A percentile compares a stretch with the other conserved stretches of the same genome.
Conservation (phyloP, 1,284 basidiomycete genomes). For the Lignosus rhinocerotis region DNA sequence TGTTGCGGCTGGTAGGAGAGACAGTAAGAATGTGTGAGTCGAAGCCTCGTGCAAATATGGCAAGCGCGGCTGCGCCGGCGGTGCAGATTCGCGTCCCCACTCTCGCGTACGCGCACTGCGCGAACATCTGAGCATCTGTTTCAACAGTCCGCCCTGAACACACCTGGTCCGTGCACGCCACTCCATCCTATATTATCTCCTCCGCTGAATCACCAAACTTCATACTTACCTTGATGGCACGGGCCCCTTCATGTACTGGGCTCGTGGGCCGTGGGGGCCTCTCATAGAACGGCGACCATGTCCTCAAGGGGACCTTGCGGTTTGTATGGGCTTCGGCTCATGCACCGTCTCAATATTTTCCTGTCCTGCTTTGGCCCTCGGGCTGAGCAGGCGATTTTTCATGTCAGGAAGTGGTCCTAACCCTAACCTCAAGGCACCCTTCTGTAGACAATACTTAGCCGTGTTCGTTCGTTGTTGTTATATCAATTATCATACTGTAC, state of each 20-base stretch:
- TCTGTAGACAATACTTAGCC: background rate
- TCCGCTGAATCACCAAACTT: background rate
- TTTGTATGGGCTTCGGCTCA: slow-evolving; percentile 36
- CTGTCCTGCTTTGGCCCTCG: slow-evolving; percentile 30
- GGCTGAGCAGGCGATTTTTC: slow-evolving; percentile 35
- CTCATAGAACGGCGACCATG: slow-evolving; percentile 33
- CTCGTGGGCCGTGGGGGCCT: slow-evolving; percentile 21
- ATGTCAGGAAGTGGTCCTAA: slow-evolving; percentile 12
- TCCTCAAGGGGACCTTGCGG: slow-evolving; percentile 32
- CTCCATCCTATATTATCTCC: slow-evolving; percentile 13
- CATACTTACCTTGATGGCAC: slow-evolving; percentile 30
- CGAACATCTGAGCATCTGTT: background rate
- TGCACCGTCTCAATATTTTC: slow-evolving; percentile 37
- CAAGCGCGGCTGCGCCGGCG: no score
- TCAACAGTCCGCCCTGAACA: slow-evolving; percentile 8
- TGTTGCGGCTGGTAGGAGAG: no score
- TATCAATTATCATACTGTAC: no score
- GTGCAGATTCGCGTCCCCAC: no score
- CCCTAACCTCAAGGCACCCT: slow-evolving; percentile 22
- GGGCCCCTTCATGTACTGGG: slow-evolving; percentile 19
- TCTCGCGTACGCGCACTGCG: no score
- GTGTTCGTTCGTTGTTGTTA: no score
- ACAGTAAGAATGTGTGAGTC: no score
- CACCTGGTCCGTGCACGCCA: slow-evolving; percentile 27
- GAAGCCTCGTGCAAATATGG: no score